Conservation (phyloP, 768 basidiomycete species). For the Pseudohyphozyma bogoriensis region DNA sequence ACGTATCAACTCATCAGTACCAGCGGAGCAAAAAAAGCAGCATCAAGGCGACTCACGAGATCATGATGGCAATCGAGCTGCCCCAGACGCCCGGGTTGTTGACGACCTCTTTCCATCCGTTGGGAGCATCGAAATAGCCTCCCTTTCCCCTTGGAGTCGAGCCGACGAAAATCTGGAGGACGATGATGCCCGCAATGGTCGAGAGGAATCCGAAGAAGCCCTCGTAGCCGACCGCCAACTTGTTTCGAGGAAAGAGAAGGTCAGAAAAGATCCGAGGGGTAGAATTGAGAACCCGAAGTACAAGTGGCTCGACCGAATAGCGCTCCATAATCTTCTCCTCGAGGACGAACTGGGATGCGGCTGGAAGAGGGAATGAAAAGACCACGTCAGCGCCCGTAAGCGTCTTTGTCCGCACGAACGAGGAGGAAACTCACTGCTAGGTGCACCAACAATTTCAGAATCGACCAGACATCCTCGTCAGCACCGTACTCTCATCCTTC, state of each 20-base stretch:
- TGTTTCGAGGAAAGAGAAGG: not conserved
- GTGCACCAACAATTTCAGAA: conserved; percentile 65
- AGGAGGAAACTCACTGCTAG: not conserved
- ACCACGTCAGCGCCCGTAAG: not conserved
- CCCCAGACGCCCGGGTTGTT: conserved; percentile 60
- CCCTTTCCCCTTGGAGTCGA: conserved; percentile 45
- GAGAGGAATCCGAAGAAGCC: conserved; percentile 81
- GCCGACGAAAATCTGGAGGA: conserved; percentile 46
- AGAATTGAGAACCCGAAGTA: conserved; percentile 37
- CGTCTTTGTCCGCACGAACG: not conserved
- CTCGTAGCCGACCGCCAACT: conserved; percentile 79
- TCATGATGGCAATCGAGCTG: conserved; percentile 59
- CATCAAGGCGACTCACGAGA: conserved; percentile 41
- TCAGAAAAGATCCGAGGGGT: not conserved
- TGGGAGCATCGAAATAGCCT: conserved; percentile 64
- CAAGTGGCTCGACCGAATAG: conserved; percentile 75
- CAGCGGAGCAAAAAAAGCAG: not conserved
- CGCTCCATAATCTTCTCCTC: conserved; percentile 92
- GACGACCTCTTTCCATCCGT: conserved; percentile 82
- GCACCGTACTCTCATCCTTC: not conserved
- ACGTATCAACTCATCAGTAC: not conserved
- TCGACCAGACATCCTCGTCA: conserved; percentile 46
- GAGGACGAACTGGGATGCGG: conserved; percentile 79
- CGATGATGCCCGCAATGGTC: conserved; percentile 65
- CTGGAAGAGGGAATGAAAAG: conserved; percentile 41